phyloP scores from a whole-genome alignment of 768 basidiomycete genomes.

The Russula abietina region DNA sequence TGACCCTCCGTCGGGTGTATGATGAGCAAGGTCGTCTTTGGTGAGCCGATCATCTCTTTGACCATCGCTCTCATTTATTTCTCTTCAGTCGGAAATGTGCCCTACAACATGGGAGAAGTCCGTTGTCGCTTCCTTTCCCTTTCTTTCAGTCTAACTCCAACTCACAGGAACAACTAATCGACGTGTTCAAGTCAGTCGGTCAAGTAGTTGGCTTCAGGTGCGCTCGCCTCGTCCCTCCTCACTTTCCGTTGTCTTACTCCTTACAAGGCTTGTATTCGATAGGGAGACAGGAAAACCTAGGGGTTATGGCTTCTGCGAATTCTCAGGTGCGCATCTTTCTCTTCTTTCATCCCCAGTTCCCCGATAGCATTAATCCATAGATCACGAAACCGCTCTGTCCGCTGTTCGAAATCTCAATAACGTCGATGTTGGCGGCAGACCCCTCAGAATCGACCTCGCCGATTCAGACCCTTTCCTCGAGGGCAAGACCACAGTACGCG shows the following conservation, averaged over 20 bases:
- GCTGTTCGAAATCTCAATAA: slow-evolving; percentile 96
- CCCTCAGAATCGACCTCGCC: slow-evolving; percentile 89
- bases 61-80: background rate
- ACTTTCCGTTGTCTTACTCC: background rate
- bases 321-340: slow-evolving; percentile 55
- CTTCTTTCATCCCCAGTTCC: background rate
- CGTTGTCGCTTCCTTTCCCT: slow-evolving; percentile 22
- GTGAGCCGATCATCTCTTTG: slow-evolving; percentile 25
- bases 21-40: slow-evolving; percentile 72
- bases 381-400: slow-evolving; percentile 92
- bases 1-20: background rate
- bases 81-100: slow-evolving; percentile 75
- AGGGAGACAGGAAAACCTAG: slow-evolving; percentile 91
- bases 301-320: slow-evolving; percentile 93
- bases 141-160: background rate
- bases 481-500: slow-evolving; percentile 82
- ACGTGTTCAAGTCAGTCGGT: slow-evolving; percentile 83
- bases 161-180: slow-evolving; percentile 69
- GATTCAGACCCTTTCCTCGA: slow-evolving; percentile 90
- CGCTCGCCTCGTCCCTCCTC: background rate
- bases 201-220: slow-evolving; percentile 87
- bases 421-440: slow-evolving; percentile 85
- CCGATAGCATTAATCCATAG: slow-evolving; percentile 36
- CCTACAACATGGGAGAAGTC: slow-evolving; percentile 82
- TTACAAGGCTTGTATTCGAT: slow-evolving; percentile 75